A percentile compares a stretch with the other conserved stretches of the same genome.
Conservation (phyloP, 139 green algal species). For the Asterochloris sp. region DNA sequence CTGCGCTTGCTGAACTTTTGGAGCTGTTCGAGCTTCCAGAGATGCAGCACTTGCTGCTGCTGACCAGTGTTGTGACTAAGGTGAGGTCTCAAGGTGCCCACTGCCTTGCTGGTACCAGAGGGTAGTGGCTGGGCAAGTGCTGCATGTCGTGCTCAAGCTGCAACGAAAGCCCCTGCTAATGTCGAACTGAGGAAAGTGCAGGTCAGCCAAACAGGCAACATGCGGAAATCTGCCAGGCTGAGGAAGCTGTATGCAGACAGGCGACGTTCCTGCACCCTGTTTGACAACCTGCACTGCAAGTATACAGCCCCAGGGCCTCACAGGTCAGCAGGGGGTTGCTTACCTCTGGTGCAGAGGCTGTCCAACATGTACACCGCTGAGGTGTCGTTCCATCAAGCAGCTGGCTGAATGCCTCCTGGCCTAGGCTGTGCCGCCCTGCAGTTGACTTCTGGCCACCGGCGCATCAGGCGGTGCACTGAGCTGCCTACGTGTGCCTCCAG, state of each 20-base stretch:
- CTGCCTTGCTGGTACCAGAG: background rate
- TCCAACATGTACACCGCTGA: no score
- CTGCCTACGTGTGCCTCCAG: background rate
- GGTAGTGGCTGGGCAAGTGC: background rate
- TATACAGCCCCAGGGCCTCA: no score
- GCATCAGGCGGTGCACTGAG: background rate
- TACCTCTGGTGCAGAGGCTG: no score
- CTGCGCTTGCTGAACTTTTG: slow-evolving; percentile 29
- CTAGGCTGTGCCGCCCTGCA: background rate
- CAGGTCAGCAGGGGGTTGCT: no score
- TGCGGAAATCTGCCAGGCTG: slow-evolving; percentile 36
- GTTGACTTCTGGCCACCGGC: background rate
- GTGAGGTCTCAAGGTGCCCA: background rate
- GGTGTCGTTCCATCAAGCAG: no score
- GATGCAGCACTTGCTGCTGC: background rate
- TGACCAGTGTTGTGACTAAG: slow-evolving; percentile 2
- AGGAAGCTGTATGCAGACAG: slow-evolving; percentile 51
- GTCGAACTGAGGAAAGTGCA: background rate
- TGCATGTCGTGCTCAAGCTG: background rate
- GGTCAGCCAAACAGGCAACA: slow-evolving; percentile 21
- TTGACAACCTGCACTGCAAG: no score
- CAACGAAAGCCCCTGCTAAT: background rate
- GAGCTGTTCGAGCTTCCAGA: slow-evolving; percentile 53
- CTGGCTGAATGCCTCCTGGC: no score
- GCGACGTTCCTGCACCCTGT: background rate